A percentile compares a stretch with the other conserved stretches of the same genome.
Evolutionary conservation across 257 asterid genomes (phyloP).

Genomic region (Eustoma russellianum): DNA sequence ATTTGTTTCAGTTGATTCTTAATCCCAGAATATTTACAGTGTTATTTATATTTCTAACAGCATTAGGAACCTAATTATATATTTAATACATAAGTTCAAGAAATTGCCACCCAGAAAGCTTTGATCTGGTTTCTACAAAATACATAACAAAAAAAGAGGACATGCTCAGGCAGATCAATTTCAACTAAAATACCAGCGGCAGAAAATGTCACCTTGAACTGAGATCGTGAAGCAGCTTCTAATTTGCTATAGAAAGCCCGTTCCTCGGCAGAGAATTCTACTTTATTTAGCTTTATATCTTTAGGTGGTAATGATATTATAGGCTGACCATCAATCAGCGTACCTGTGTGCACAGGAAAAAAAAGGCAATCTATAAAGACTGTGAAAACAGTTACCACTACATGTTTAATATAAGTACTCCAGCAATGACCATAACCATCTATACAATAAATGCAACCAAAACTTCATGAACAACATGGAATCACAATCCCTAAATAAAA

Average conservation of each 20-base stretch:
- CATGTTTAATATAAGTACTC: conserved; percentile 9
- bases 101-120: too few species aligned
- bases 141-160: too few species aligned
- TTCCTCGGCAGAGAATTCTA: conserved; percentile 71
- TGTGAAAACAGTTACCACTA: too few species aligned
- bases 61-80: too few species aligned
- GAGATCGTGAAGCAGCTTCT: conserved; percentile 69
- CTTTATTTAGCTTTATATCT: conserved; percentile 43
- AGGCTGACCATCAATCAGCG: conserved; percentile 57
- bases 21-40: too few species aligned
- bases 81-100: too few species aligned
- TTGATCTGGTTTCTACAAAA: too few species aligned
- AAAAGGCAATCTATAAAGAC: conserved; percentile 1
- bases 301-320: conserved; percentile 76
- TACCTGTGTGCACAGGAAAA: conserved; percentile 37
- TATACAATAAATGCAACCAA: neutral
- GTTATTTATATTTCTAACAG: too few species aligned
- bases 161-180: too few species aligned
- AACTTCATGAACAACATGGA: too few species aligned
- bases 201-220: conserved; percentile 59
- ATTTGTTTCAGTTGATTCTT: too few species aligned
- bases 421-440: conserved; percentile 1
- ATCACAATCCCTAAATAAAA: too few species aligned
- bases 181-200: neutral
- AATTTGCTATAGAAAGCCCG: conserved; percentile 59